These are phyloP conservation scores for Aeminium ludgeri DNA, from an alignment of 495 filamentous ascomycete species.

Conservation along the genomic window DNA sequence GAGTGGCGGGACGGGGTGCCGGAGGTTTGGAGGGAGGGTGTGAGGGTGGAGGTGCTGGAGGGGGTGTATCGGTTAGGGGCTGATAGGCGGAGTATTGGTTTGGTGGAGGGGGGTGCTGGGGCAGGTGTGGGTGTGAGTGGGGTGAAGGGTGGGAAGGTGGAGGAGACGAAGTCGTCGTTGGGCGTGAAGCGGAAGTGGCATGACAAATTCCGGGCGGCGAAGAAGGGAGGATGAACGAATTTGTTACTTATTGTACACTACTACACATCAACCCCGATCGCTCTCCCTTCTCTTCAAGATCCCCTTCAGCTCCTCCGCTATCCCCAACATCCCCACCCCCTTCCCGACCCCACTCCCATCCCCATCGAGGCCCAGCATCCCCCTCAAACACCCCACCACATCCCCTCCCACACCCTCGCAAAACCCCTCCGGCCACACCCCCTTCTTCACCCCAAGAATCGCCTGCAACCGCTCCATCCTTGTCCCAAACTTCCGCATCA, in stretches of 20 bases:
- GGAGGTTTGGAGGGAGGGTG: slow-evolving; percentile 39
- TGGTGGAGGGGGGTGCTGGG: slow-evolving; percentile 10
- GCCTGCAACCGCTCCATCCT: slow-evolving; percentile 5
- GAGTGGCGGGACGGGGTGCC: slow-evolving; percentile 42
- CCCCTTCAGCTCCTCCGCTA: no score
- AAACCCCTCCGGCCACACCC: neutral
- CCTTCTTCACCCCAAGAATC: neutral
- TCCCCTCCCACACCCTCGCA: neutral
- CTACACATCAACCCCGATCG: no score
- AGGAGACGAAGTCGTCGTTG: slow-evolving; percentile 21
- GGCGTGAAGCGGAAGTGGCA: slow-evolving; percentile 63
- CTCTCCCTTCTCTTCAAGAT: no score
- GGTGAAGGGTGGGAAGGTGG: no score
- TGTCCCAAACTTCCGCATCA: slow-evolving; percentile 22
- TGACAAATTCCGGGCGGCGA: slow-evolving; percentile 44
- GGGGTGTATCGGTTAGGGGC: slow-evolving; percentile 18
- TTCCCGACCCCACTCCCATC: no score
- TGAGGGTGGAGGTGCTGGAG: slow-evolving; percentile 30
- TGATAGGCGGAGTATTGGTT: slow-evolving; percentile 11
- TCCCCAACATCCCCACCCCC: no score
- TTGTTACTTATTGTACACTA: no score
- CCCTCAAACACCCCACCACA: neutral
- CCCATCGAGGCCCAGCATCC: neutral
- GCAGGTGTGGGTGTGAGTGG: no score
- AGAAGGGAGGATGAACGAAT: slow-evolving; percentile 10